These are phyloP conservation scores for Cyberlindnera amylophila DNA, from an alignment of 805 yeast genomes.

Conservation along the genomic window DNA sequence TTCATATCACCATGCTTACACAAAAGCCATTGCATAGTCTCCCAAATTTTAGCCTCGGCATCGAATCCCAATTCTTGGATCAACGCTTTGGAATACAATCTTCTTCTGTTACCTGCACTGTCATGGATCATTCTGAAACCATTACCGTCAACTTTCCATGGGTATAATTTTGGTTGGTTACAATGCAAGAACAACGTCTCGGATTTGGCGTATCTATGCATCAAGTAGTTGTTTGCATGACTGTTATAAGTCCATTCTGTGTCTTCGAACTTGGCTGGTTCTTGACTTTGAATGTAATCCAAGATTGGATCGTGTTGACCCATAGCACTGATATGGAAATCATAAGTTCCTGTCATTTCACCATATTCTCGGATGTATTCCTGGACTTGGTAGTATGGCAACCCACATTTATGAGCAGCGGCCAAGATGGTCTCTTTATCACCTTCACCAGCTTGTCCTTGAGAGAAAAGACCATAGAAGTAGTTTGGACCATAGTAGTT, in stretches of 20 bases:
- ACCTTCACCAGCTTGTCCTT: conserved; percentile 73
- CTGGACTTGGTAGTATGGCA: conserved; percentile 52
- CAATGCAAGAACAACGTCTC: conserved; percentile 28
- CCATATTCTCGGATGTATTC: conserved; percentile 52
- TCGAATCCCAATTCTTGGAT: conserved; percentile 27
- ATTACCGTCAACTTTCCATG: conserved; percentile 28
- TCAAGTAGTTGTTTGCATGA: conserved; percentile 19
- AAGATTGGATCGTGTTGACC: conserved; percentile 51
- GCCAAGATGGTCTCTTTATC: conserved; percentile 78
- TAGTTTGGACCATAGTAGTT: conserved; percentile 56
- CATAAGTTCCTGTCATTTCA: conserved; percentile 27
- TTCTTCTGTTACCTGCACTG: conserved; percentile 20
- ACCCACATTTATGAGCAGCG: conserved; percentile 50
- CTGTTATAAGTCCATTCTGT: conserved; percentile 16
- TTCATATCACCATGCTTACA: conserved; percentile 33
- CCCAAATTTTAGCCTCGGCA: conserved; percentile 29
- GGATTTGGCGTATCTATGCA: conserved; percentile 21
- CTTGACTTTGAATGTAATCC: conserved; percentile 30
- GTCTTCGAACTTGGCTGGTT: conserved; percentile 16
- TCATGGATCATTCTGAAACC: conserved; percentile 25
- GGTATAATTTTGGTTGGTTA: conserved; percentile 28
- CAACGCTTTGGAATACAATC: conserved; percentile 20
- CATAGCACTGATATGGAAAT: conserved; percentile 49
- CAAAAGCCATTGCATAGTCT: conserved; percentile 26
- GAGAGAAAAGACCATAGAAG: conserved; percentile 60